Base-by-base conservation (phyloP, 2,329 filamentous ascomycete genomes). In the Sporothrix variecibatus region DNA sequence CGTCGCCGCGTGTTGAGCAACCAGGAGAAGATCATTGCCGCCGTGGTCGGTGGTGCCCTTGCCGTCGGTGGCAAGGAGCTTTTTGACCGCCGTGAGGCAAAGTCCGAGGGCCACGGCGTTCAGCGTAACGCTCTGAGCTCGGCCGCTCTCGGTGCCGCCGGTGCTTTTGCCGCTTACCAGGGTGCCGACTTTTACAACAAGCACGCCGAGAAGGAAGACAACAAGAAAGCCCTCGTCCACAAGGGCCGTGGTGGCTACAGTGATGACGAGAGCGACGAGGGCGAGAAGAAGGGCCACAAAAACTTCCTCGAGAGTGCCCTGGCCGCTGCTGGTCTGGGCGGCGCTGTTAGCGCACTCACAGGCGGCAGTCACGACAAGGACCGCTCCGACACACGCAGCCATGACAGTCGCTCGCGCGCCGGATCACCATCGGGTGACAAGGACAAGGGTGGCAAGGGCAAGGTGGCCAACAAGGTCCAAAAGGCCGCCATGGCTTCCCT, bases 401-500 rank as follows among this genome's bases (percentile, higher is more conserved):
- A 88, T 62, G 84, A 82, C 75, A 81, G 80, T 69, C 74, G 72
- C 23, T 74, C 75, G 6, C 87, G 88, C 76, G 89, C 87, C 43
- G 84, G 86, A 73, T 86, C 87, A 60, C 84, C 87, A 73, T 62
- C 65, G 85, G 85, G 75, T 76, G 85, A 85, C 76, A 86, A 85
- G 40, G 85, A 85, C 76, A 86, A 85, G 38, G 80, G 43, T 3
- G 85, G 85, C 76, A 86, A 85, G 2, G 74, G 86, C 84, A 81
- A 80, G 40, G 80, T 80, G 15, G 82, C 85, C 49, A 87, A 85
- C 78, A 93, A 93, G 78, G 89, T 94, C 65, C 91, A 94, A 77
- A 94, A 97, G 83, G 94, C 94, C 46, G 94, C 95, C 81, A 95
- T 96, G 85, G 95, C 95, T 46, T 96, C 95, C 26, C 86, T 98